A percentile compares a stretch with the other conserved stretches of the same genome.
These are phyloP conservation scores for Coniochaeta ligniaria DNA, from an alignment of 2,329 filamentous ascomycete genomes.

Conservation along the genomic window DNA sequence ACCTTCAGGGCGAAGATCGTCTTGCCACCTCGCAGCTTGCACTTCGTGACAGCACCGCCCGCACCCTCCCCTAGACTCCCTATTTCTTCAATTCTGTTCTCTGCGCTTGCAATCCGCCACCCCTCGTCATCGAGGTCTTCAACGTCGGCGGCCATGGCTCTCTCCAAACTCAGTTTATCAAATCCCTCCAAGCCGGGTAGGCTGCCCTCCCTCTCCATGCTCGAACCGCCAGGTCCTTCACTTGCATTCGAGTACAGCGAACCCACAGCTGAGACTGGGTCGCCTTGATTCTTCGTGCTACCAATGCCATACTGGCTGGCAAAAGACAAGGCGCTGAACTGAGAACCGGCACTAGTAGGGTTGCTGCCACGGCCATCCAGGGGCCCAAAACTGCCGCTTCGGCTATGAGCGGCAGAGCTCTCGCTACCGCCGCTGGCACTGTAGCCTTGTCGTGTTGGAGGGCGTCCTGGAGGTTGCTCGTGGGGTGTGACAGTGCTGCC, in stretches of 20 bases:
- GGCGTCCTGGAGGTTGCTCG: constrained; percentile 49
- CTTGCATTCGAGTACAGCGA: constrained; percentile 77
- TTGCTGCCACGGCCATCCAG: constrained; percentile 71
- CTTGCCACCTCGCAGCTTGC: constrained; percentile 82
- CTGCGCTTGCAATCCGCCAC: constrained; percentile 87
- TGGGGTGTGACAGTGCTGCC: constrained; percentile 69
- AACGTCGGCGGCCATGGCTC: constrained; percentile 77
- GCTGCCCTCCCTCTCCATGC: constrained; percentile 80
- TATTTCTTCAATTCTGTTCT: constrained; percentile 80
- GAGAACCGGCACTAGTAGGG: constrained; percentile 80
- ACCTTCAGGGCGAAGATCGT: constrained; percentile 96
- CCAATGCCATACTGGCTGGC: constrained; percentile 65
- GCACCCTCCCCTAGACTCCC: constrained; percentile 91
- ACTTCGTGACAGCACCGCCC: constrained; percentile 89
- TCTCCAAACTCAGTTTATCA: constrained; percentile 75
- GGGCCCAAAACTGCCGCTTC: constrained; percentile 76
- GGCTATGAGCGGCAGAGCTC: constrained; percentile 69
- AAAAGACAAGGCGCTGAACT: constrained; percentile 77
- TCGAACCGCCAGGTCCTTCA: constrained; percentile 52
- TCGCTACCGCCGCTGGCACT: constrained; percentile 75
- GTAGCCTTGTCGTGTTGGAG: constrained; percentile 41
- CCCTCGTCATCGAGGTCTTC: constrained; percentile 93
- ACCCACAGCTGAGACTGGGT: constrained; percentile 82
- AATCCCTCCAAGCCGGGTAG: constrained; percentile 70
- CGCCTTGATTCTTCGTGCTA: constrained; percentile 56